Base-by-base conservation (phyloP, 148 eudicot genomes). In the Chenopodium formosanum region DNA sequence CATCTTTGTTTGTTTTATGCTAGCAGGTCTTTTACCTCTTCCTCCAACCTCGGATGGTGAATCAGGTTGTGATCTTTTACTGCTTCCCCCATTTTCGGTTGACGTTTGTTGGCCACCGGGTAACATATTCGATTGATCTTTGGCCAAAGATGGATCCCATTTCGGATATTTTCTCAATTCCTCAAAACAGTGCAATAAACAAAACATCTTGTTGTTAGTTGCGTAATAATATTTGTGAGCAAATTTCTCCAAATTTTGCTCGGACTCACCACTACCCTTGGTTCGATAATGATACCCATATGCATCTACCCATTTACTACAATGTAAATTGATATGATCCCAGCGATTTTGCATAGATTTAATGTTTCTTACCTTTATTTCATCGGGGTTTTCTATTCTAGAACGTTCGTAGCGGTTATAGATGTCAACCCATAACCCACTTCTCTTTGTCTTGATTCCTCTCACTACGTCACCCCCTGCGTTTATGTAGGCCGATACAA, bases 1-100 rank as follows among this genome's bases (percentile, higher is more conserved):
- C 66, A 62, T 62, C 66, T 62, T 16, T 62, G 66, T 62, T n/a
- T 62, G 27, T 62, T 62, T 62, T 62, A 62, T 62, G n/a, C 66
- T 27, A 62, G 0, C 7, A 62, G 27, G 66, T 62, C 66, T 6
- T 62, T 62, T 62, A 62, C 22, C 66, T n/a, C 66, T 62, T 22
- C 66, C 66, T 20, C 66, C 27, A 62, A 16, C 27, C 7, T n/a
- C 7, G 4, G 44, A 40, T 40, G 44, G 44, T 40, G 44, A 40
- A 40, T 6, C 44, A 40, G 8, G 44, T 40, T 40, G 66, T 16
- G 27, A 20, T 62, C 66, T 62, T 62, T 62, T 62, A 62, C 66
- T 27, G 66, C 66, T 40, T 22, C 27, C 66, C 66, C 66, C 20
- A 22, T 27, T 62, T 14, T 62, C 66, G 3, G 66, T 62, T 14